A percentile compares a stretch with the other conserved stretches of the same genome.
These are phyloP conservation scores for Aspergillus brunneoviolaceus DNA, from an alignment of 2,329 filamentous ascomycete genomes.

Conservation along the genomic window DNA sequence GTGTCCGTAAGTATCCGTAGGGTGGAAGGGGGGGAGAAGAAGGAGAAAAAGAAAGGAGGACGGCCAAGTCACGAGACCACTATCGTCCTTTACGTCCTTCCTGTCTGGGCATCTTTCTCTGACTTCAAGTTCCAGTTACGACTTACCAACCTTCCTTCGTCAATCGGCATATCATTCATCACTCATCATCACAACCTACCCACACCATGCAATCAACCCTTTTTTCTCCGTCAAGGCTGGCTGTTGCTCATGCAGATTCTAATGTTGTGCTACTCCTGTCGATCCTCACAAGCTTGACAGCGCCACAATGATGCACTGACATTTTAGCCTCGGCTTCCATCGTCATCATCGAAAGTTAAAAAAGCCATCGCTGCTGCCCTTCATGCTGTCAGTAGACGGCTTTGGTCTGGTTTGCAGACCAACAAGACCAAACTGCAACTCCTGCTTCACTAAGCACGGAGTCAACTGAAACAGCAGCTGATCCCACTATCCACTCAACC, in stretches of 20 bases:
- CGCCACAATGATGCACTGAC: slow-evolving; percentile 5
- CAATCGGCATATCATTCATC: neutral
- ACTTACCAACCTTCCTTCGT: too few species aligned
- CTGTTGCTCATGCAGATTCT: neutral
- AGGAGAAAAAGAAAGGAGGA: neutral
- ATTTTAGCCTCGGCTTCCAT: neutral
- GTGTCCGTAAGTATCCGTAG: too few species aligned
- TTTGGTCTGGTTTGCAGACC: neutral
- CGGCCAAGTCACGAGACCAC: neutral
- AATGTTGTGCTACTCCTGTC: slow-evolving; percentile 9
- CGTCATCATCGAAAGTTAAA: neutral
- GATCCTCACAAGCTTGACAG: slow-evolving; percentile 6
- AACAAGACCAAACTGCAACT: neutral
- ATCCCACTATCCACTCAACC: neutral
- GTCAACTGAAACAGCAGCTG: neutral
- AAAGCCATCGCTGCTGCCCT: neutral
- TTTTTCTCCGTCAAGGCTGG: too few species aligned
- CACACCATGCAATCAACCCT: neutral
- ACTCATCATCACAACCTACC: neutral
- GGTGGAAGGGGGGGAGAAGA: too few species aligned
- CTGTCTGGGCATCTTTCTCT: too few species aligned
- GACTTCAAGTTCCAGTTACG: too few species aligned
- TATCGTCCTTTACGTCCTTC: too few species aligned
- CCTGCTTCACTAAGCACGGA: neutral
- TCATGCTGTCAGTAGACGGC: neutral